Evolutionary conservation across 2,329 filamentous ascomycete genomes (phyloP).

Genomic region (Nannizziopsis barbatae): DNA sequence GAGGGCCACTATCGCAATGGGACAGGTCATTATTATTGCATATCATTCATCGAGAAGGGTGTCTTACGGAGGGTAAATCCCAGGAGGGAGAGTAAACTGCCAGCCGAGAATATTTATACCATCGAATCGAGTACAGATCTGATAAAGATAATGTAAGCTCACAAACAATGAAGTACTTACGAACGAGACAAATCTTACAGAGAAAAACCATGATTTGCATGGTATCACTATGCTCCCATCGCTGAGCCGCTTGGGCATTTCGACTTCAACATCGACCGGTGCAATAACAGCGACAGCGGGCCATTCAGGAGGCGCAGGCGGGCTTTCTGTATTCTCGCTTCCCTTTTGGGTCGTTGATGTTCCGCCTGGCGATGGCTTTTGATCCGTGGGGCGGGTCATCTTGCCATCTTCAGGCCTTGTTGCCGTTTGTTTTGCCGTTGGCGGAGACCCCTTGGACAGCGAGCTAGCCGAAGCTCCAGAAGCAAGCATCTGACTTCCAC

Average conservation of each 20-base stretch:
- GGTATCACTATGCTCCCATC: constrained; percentile 8
- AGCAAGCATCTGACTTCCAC: too few relatives aligned
- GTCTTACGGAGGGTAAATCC: constrained; percentile 12
- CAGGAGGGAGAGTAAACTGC: constrained; percentile 11
- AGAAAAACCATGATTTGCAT: constrained; percentile 13
- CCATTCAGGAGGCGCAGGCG: constrained; percentile 5
- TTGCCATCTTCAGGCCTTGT: too few relatives aligned
- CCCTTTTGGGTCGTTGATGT: not conserved
- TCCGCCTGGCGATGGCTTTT: not conserved
- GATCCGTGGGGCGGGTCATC: not conserved
- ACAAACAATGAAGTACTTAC: too few relatives aligned
- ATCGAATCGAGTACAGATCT: constrained; percentile 8
- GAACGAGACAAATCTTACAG: not conserved
- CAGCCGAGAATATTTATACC: constrained; percentile 9
- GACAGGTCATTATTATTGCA: not conserved
- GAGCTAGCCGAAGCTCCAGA: too few relatives aligned
- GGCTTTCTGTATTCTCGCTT: not conserved
- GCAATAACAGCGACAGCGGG: constrained; percentile 7
- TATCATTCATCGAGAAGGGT: not conserved
- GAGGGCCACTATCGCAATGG: constrained; percentile 9
- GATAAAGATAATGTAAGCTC: constrained; percentile 5
- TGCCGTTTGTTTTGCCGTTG: too few relatives aligned
- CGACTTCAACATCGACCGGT: constrained; percentile 7
- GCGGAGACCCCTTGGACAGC: too few relatives aligned
- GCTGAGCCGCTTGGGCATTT: constrained; percentile 6